Evolutionary conservation across 75 land plant species (phyloP), one percentile per base, ranked within the genome.

Genomic region (Pseudotsuga menziesii): DNA sequence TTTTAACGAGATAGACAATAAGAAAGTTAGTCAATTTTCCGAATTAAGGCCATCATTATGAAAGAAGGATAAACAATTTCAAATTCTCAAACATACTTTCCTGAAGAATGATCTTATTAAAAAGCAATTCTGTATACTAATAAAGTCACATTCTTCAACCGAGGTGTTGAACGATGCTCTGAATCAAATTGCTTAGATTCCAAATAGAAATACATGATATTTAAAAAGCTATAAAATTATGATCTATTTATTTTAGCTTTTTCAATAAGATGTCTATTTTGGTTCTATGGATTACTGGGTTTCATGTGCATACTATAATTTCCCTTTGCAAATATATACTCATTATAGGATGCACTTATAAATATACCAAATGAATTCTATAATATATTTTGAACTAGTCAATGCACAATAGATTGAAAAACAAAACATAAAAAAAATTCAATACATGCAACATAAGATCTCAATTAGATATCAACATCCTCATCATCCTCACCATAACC

Each of bases 401-500:
- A 41, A 15, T n/a, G 27, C 17, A 14, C 15, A 61, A 32, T 19
- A 23, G 60, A 27, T 60, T 52, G 4, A 57, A 26, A 75, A 14
- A 19, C 3, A 71, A 74, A 74, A 4, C 29, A 52, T 27, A 74
- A 63, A 9, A 2, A 4, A 16, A 22, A 23, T 72, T 23, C 61
- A 55, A 23, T 0, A 83, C 94, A 73, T 94, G 94, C 99, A 72
- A 97, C 99, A 85, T 93, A 94, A 52, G 92, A 90, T 82, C 93
- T 84, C 64, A 96, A 81, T 78, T 88, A 90, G 80, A 89, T 89
- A 74, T 96, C 94, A 32, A 93, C 94, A 85, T 83, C 83, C 74
- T 89, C 93, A 84, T 92, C 95, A 59, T 96, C 99, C 76, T 96
- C 93, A 54, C 95, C 97, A 77, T 91, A 96, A 56, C 97, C 99